phyloP scores from a whole-genome alignment of 148 eudicot genomes.

The Polygonum aviculare region DNA sequence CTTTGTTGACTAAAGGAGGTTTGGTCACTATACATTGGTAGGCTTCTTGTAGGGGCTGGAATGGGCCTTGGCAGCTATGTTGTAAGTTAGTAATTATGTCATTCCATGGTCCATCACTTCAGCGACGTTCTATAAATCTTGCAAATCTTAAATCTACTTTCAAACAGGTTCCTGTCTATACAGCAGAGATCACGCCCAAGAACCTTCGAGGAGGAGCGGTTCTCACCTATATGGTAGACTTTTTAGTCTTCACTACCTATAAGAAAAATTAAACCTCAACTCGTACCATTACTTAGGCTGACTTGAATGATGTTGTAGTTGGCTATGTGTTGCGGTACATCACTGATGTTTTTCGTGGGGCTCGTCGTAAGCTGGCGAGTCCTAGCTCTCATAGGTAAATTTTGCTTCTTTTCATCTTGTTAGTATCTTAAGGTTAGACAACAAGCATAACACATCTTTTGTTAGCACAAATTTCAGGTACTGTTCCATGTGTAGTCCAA shows the following conservation, averaged over 20 bases:
- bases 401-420: background rate
- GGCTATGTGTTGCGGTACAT: conserved; percentile 22
- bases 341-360: conserved; percentile 31
- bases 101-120: background rate
- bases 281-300: background rate
- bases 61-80: conserved; percentile 15
- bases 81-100: background rate
- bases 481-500: conserved; percentile 41
- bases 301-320: conserved; percentile 19
- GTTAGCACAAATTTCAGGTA: conserved; percentile 27
- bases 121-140: background rate
- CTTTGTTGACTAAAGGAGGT: background rate
- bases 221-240: conserved; percentile 15
- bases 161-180: conserved; percentile 19
- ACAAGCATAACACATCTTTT: background rate
- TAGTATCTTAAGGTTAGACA: background rate
- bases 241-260: background rate
- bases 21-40: conserved; percentile 20
- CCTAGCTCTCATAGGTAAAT: conserved; percentile 39
- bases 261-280: background rate
- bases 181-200: conserved; percentile 28
- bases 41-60: conserved; percentile 25
- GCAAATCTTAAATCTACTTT: background rate
- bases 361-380: conserved; percentile 31
- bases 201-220: conserved; percentile 23